Conservation (phyloP, 495 filamentous ascomycete genomes). For the Rostrohypoxylon terebratum region DNA sequence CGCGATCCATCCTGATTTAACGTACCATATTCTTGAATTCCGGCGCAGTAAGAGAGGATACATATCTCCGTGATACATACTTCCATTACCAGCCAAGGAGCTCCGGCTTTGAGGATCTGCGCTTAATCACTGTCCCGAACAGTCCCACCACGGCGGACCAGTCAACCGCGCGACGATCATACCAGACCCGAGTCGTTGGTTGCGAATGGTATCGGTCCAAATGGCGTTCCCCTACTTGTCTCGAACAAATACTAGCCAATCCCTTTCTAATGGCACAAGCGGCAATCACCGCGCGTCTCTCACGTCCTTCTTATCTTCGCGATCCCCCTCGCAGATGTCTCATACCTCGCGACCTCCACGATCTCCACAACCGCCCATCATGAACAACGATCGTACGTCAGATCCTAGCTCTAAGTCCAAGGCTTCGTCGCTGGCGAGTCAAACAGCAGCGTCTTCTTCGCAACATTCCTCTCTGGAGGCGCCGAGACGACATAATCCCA, state of each 20-base stretch:
- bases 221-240: conserved; percentile 43
- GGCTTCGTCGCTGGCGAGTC: conserved; percentile 62
- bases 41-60: conserved; percentile 20
- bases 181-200: conserved; percentile 28
- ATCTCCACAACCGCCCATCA: conserved; percentile 63
- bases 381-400: conserved; percentile 62
- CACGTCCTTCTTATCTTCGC: conserved; percentile 69
- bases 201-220: conserved; percentile 41
- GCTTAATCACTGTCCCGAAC: conserved; percentile 28
- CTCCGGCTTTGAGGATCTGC: conserved; percentile 34
- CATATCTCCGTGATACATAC: conserved; percentile 4
- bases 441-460: conserved; percentile 57
- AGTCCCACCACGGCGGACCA: conserved; percentile 36
- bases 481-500: conserved; percentile 56
- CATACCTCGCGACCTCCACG: conserved; percentile 60
- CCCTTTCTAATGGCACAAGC: conserved; percentile 43
- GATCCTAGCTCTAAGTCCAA: conserved; percentile 68
- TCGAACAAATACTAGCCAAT: conserved; percentile 50
- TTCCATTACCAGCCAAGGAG: conserved; percentile 3
- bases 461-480: conserved; percentile 66
- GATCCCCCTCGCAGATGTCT: conserved; percentile 66
- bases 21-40: conserved; percentile 4
- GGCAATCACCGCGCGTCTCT: conserved; percentile 57
- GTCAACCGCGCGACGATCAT: conserved; percentile 42
- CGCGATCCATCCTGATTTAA: conserved; percentile 15